Percentiles rank a stretch among this genome's conserved stretches.
Evolutionary conservation across 768 basidiomycete species (phyloP).

Genomic region (Suillus subluteus): DNA sequence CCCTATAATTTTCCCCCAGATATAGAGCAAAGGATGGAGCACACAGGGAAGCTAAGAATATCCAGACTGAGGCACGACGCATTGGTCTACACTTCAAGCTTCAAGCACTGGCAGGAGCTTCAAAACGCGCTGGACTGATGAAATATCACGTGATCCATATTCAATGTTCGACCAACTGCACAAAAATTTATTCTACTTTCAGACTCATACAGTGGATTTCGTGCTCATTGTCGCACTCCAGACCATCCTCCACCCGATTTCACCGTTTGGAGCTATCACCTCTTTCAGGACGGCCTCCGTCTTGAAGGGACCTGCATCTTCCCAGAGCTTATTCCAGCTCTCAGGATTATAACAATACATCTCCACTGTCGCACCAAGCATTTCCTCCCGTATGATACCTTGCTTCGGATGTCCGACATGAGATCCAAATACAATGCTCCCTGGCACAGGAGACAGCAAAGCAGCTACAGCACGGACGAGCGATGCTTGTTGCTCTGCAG

Average conservation of each 20-base stretch:
- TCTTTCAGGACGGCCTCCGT: constrained; percentile 29
- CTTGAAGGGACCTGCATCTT: constrained; percentile 22
- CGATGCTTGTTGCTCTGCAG: constrained; percentile 5
- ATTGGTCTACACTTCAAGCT: not conserved
- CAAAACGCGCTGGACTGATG: not conserved
- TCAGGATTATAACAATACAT: constrained; percentile 31
- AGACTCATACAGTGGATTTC: not conserved
- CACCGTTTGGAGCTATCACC: constrained; percentile 2
- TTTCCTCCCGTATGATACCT: constrained; percentile 10
- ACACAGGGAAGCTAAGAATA: not conserved
- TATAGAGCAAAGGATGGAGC: not conserved
- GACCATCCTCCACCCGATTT: constrained; percentile 15
- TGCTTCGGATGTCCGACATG: constrained; percentile 25
- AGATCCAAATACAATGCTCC: constrained; percentile 35
- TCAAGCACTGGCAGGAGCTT: not conserved
- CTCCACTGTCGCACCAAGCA: constrained; percentile 10
- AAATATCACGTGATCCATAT: not conserved
- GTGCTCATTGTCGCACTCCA: constrained; percentile 24
- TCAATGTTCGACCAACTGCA: not conserved
- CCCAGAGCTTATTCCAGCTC: constrained; percentile 34
- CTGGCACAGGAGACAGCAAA: constrained; percentile 31
- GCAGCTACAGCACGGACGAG: constrained; percentile 22
- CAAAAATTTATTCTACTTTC: not conserved
- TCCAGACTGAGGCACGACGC: constrained; percentile 1
- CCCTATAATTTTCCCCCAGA: constrained; percentile 43